Conservation (phyloP, 1,284 basidiomycete species). For the Microbotryomycetes sp. region DNA sequence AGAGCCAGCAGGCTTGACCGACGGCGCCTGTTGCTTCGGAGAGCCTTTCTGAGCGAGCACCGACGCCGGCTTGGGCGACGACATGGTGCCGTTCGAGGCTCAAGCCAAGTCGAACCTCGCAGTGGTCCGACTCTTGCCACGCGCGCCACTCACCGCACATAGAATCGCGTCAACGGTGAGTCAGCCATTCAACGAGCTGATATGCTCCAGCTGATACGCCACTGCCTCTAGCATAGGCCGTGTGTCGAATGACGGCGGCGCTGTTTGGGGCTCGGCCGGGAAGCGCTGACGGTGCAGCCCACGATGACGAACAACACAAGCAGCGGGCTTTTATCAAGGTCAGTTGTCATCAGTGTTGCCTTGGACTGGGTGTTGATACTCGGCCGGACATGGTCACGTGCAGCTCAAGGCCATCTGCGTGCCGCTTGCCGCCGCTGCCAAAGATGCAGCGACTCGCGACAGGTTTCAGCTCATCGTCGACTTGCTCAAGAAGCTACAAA, state of each 20-base stretch:
- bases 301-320: too few relatives aligned
- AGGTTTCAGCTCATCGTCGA: slow-evolving; percentile 47
- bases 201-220: too few relatives aligned
- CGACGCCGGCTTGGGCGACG: neutral
- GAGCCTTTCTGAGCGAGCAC: neutral
- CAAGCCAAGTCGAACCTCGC: neutral
- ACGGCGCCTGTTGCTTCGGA: neutral
- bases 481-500: slow-evolving; percentile 52
- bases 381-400: neutral
- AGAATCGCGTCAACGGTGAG: neutral
- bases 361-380: neutral
- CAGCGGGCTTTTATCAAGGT: neutral
- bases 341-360: neutral
- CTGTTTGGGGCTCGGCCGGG: neutral
- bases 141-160: neutral
- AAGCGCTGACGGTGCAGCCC: neutral
- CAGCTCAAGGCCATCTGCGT: slow-evolving; percentile 73
- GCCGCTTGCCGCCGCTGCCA: slow-evolving; percentile 60
- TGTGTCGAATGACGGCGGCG: neutral
- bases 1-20: neutral
- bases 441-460: slow-evolving; percentile 49
- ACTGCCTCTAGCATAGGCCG: neutral
- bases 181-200: neutral
- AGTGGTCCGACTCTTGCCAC: neutral
- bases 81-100: neutral